Conservation (phyloP, 148 eudicot species). For the Arbutus unedo region DNA sequence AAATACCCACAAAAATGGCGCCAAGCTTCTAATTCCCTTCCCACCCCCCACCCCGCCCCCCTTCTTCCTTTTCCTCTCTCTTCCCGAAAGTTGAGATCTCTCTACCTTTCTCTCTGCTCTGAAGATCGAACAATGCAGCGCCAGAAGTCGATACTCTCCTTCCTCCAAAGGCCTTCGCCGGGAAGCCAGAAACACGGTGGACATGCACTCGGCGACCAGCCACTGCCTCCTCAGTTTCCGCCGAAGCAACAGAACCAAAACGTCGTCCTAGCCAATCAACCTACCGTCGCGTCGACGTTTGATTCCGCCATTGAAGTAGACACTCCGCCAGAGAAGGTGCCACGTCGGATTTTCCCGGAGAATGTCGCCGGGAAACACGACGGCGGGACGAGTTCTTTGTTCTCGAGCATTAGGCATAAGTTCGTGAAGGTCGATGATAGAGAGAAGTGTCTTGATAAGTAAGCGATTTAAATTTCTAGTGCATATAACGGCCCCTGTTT, state of each 20-base stretch:
- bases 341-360: conserved; percentile 41
- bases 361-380: conserved; percentile 34
- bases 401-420: conserved; percentile 72
- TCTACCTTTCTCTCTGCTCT: not conserved
- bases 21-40: conserved; percentile 13
- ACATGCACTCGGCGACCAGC: conserved; percentile 15
- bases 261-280: conserved; percentile 11
- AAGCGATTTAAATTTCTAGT: not conserved
- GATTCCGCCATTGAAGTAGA: conserved; percentile 38
- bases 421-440: conserved; percentile 45
- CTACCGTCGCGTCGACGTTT: not conserved
- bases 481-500: not conserved
- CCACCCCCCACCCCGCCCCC: not conserved
- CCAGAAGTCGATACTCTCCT: conserved; percentile 79
- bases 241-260: conserved; percentile 6
- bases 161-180: conserved; percentile 56
- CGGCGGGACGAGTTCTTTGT: conserved; percentile 35
- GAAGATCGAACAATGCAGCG: conserved; percentile 43
- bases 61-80: too few relatives aligned
- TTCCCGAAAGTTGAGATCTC: not conserved
- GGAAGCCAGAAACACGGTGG: conserved; percentile 30
- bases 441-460: conserved; percentile 33
- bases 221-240: conserved; percentile 11
- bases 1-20: conserved; percentile 21
- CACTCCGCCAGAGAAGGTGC: conserved; percentile 93